Percentiles rank a stretch among this genome's conserved stretches.
Evolutionary conservation across 2,329 filamentous ascomycete species (phyloP).

Genomic region (Sphaerostilbella broomeana): DNA sequence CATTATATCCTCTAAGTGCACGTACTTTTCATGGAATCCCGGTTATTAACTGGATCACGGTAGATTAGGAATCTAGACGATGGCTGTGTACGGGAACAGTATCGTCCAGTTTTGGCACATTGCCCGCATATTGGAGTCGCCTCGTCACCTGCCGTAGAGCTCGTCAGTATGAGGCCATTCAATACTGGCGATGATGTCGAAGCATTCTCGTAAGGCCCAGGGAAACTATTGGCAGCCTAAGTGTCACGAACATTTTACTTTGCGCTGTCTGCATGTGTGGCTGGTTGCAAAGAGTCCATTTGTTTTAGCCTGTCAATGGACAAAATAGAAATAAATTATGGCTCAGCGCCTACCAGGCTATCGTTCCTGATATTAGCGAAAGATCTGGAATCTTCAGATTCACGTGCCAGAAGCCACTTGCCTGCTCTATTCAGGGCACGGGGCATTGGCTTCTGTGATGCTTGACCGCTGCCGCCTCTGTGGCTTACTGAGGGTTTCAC

Average conservation of each 20-base stretch:
- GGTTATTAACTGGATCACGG: conserved; percentile 1
- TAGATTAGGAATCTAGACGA: conserved; percentile 12
- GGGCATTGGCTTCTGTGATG: conserved; percentile 5
- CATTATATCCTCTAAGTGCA: no score
- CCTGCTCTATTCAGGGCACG: conserved; percentile 9
- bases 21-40: no score
- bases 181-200: no score
- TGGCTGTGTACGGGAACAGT: conserved; percentile 28
- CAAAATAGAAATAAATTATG: no score
- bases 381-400: no score
- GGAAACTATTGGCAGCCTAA: background rate
- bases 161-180: background rate
- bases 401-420: background rate
- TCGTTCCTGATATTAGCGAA: background rate
- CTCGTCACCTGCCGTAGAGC: conserved; percentile 25
- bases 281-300: conserved; percentile 15
- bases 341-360: conserved; percentile 5
- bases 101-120: conserved; percentile 26
- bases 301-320: background rate
- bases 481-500: no score
- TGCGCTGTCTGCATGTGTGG: conserved; percentile 32
- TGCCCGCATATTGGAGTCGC: conserved; percentile 26
- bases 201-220: no score
- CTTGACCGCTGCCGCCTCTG: no score
- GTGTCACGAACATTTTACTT: conserved; percentile 27